Conservation (phyloP, 1,284 basidiomycete species). For the Leccinum variabile region DNA sequence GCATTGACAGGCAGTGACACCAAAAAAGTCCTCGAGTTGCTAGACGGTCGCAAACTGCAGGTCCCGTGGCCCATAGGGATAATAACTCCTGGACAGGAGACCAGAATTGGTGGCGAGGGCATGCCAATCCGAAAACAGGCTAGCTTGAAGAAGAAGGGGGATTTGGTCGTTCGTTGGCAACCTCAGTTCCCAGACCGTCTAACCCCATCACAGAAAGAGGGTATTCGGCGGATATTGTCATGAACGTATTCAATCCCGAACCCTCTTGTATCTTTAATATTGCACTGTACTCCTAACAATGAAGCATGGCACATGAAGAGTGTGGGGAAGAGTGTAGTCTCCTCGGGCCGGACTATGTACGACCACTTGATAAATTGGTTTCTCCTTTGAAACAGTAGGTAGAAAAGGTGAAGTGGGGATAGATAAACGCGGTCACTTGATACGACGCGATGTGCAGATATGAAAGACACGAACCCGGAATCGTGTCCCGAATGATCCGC, state of each 20-base stretch:
- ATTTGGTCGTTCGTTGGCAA: slow-evolving; percentile 82
- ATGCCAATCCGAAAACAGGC: slow-evolving; percentile 90
- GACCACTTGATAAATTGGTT: not conserved
- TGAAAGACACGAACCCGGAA: slow-evolving; percentile 11
- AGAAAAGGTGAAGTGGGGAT: not conserved
- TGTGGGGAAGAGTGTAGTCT: not conserved
- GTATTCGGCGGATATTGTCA: slow-evolving; percentile 66
- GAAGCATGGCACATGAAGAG: not conserved
- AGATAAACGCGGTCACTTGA: slow-evolving; percentile 8
- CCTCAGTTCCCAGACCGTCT: slow-evolving; percentile 81
- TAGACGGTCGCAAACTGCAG: slow-evolving; percentile 80
- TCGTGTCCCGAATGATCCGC: slow-evolving; percentile 1
- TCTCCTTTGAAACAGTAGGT: not conserved
- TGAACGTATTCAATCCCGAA: slow-evolving; percentile 29
- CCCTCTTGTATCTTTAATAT: slow-evolving; percentile 8
- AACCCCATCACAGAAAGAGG: slow-evolving; percentile 76
- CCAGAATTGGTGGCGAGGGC: slow-evolving; percentile 73
- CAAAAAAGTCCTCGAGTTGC: slow-evolving; percentile 58
- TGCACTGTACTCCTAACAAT: slow-evolving; percentile 21
- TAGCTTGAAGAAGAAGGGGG: slow-evolving; percentile 73
- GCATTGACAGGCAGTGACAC: slow-evolving; percentile 65
- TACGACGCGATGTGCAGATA: slow-evolving; percentile 17
- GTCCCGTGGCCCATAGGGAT: slow-evolving; percentile 68
- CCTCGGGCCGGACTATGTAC: not conserved
- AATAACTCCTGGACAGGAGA: slow-evolving; percentile 67